Base-by-base conservation (phyloP, 1,284 basidiomycete genomes). In the Amanita bisporigera region DNA sequence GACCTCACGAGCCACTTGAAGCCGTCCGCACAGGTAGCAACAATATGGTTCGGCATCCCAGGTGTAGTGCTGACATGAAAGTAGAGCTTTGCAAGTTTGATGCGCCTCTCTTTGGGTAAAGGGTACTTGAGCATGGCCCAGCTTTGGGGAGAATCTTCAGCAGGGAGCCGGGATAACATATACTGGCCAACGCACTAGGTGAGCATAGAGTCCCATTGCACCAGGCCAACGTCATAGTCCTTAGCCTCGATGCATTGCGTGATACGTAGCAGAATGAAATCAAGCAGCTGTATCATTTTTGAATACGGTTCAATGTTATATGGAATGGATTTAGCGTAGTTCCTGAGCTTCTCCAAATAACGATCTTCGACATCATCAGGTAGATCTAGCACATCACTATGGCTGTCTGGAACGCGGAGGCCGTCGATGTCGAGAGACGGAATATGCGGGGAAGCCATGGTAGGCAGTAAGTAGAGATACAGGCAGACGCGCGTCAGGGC, bases 51-150 rank as follows among this genome's bases (percentile, higher is more conserved):
- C 0, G 87, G 84, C 87, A 88, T 87, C 76, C 89, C 91, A 72
- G 86, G 86, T 78, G 87, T 84, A 33, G 86, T 84, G 77, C 85
- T 85, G 60, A 90, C 73, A 74, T 88, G 83, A 75, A 93, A 98
- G 81, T 94, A 98, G 4, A 99, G 78, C 76, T 90, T 90, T 54
- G 92, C 90, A 45, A 98, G 84, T 50, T 83, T 84, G 63, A 96
- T 89, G 65, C 95, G 86, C 69, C 90, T 90, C 66, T 90, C 87
- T 76, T 91, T 91, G 70, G 93, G 92, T 74, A 96, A 91, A 17
- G 93, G 94, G 75, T 95, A 96, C 72, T 93, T 93, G 77, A 96
- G 86, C 82, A 89, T 90, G 59, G 81, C 79, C 93, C 94, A 96
- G 77, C 92, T 95, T 43, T 45, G 58, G 70, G 75, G 65, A 61